Percentiles rank a stretch among this genome's conserved stretches.
These are phyloP conservation scores for Phyllachora maydis DNA, from an alignment of 2,329 filamentous ascomycete genomes.

Conservation along the genomic window DNA sequence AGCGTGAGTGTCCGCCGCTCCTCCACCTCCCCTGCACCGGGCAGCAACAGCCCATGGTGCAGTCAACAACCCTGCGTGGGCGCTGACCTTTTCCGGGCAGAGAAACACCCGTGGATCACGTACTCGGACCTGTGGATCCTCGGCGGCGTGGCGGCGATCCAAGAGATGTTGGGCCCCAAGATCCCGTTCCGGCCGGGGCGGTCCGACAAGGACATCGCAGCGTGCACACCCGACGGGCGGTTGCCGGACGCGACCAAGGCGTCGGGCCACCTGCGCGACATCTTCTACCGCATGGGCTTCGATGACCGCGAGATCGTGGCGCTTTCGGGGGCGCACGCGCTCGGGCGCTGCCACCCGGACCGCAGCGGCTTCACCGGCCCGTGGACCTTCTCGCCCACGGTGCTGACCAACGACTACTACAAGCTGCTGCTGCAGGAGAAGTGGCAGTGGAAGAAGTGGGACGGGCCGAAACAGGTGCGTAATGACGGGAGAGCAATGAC, in stretches of 20 bases:
- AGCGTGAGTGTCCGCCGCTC: constrained; percentile 29
- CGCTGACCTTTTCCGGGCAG: constrained; percentile 14
- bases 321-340: constrained; percentile 64
- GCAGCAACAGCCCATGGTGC: too few species aligned
- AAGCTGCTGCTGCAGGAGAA: constrained; percentile 75
- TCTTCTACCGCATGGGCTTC: constrained; percentile 96
- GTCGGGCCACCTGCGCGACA: constrained; percentile 63
- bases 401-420: constrained; percentile 91
- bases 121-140: constrained; percentile 98
- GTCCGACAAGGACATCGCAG: constrained; percentile 53
- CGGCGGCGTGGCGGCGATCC: constrained; percentile 63
- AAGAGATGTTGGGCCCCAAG: constrained; percentile 82
- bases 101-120: constrained; percentile 81
- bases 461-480: too few species aligned
- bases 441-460: constrained; percentile 83
- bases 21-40: background rate
- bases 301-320: constrained; percentile 94
- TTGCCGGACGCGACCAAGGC: constrained; percentile 52
- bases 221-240: constrained; percentile 87
- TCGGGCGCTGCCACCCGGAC: constrained; percentile 73
- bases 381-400: constrained; percentile 81
- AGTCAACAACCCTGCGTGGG: too few species aligned
- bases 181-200: constrained; percentile 84
- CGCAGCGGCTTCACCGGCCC: constrained; percentile 76
- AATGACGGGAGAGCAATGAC: constrained; percentile 38